Percentiles rank a stretch among this genome's conserved stretches.
Conservation (phyloP, 2,329 filamentous ascomycete species). For the Colletotrichum shisoi region DNA sequence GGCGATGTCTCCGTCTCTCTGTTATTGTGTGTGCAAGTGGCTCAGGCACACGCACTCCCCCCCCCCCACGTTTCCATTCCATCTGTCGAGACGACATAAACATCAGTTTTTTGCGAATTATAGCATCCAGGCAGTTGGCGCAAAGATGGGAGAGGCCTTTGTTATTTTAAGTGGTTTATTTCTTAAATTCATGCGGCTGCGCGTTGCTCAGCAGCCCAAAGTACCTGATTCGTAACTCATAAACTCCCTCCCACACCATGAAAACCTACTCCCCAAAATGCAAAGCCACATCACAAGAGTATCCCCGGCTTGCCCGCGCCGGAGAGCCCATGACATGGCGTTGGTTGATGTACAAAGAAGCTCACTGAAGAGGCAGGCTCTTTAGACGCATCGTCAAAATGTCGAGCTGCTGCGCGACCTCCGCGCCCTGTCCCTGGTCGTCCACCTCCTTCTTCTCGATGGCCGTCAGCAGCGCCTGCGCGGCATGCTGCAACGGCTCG, state of each 20-base stretch:
- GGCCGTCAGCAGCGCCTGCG: constrained; percentile 49
- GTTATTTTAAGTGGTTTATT: background rate
- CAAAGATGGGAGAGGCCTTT: too few relatives aligned
- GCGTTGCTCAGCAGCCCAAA: constrained; percentile 31
- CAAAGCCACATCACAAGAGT: constrained; percentile 19
- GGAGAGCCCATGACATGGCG: constrained; percentile 17
- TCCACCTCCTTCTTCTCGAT: constrained; percentile 48
- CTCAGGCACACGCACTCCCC: background rate
- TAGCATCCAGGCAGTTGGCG: background rate
- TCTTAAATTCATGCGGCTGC: constrained; percentile 28
- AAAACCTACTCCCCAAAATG: constrained; percentile 27
- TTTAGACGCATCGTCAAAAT: constrained; percentile 55
- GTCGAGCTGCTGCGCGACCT: constrained; percentile 51
- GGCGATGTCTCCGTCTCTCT: background rate
- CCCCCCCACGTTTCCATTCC: background rate
- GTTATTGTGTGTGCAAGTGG: background rate
- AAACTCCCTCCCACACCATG: constrained; percentile 29
- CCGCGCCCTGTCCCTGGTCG: constrained; percentile 41
- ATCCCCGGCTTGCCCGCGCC: constrained; percentile 32
- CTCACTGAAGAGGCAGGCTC: constrained; percentile 52
- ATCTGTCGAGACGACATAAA: background rate
- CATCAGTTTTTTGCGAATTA: background rate
- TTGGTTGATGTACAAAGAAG: constrained; percentile 15
- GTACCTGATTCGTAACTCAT: constrained; percentile 38
- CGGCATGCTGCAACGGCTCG: constrained; percentile 59